Evolutionary conservation across 2,329 filamentous ascomycete genomes (phyloP).

Genomic region (Aureobasidium melanogenum): DNA sequence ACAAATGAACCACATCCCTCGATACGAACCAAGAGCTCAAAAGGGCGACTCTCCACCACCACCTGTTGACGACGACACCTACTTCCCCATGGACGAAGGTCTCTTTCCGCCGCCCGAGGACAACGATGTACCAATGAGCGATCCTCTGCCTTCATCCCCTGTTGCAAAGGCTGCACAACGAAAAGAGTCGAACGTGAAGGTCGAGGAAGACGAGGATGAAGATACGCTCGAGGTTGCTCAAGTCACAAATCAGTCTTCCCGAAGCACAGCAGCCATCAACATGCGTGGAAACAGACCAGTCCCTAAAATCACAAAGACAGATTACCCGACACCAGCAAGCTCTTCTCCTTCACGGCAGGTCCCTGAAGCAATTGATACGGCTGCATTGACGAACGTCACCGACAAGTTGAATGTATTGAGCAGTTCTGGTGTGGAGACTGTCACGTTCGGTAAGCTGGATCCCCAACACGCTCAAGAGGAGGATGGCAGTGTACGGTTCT

Average conservation of each 20-base stretch:
- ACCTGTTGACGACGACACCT: conserved; percentile 15
- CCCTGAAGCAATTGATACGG: conserved; percentile 55
- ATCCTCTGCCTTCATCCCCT: conserved; percentile 78
- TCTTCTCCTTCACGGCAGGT: conserved; percentile 64
- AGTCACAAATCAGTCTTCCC: conserved; percentile 53
- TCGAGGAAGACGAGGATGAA: conserved; percentile 64
- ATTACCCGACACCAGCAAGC: conserved; percentile 61
- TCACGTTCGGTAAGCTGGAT: conserved; percentile 68
- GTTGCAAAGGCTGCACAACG: conserved; percentile 30
- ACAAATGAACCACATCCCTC: conserved; percentile 32
- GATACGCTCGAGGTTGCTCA: conserved; percentile 81
- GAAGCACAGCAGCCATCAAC: conserved; percentile 67
- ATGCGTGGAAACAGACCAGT: conserved; percentile 70
- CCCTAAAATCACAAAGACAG: conserved; percentile 62
- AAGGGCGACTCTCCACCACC: not conserved
- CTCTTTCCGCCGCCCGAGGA: conserved; percentile 45
- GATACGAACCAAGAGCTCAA: conserved; percentile 19
- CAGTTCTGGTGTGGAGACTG: conserved; percentile 56
- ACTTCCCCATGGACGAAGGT: conserved; percentile 29
- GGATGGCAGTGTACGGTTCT: conserved; percentile 86
- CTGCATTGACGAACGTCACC: conserved; percentile 81
- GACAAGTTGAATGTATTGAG: conserved; percentile 78
- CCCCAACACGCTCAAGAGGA: conserved; percentile 82
- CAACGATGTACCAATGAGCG: conserved; percentile 75
- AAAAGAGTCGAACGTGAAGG: conserved; percentile 49